Percentiles rank a stretch among this genome's conserved stretches.
These are phyloP conservation scores for Apocynum venetum DNA, from an alignment of 257 asterid species.

Conservation along the genomic window DNA sequence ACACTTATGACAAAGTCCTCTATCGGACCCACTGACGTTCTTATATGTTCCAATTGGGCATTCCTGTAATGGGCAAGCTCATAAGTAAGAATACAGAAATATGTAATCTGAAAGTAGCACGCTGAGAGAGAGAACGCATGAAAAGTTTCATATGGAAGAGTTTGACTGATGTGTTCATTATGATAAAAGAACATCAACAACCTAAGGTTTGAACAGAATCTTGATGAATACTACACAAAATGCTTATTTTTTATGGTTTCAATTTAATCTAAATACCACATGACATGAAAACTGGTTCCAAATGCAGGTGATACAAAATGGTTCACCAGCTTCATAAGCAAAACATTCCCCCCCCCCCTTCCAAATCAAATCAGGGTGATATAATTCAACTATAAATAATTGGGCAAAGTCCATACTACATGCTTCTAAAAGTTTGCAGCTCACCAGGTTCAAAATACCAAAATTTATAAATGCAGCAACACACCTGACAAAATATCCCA, in stretches of 20 bases:
- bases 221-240: neutral
- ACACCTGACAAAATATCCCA: constrained; percentile 82
- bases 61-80: constrained; percentile 50
- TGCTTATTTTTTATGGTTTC: neutral
- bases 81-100: constrained; percentile 10
- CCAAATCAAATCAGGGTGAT: neutral
- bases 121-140: neutral
- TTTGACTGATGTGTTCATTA: neutral
- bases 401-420: neutral
- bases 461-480: constrained; percentile 16
- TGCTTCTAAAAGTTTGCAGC: neutral
- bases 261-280: neutral
- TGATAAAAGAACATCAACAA: no score
- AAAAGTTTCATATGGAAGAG: neutral
- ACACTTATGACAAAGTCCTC: constrained; percentile 58
- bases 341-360: neutral
- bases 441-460: constrained; percentile 9
- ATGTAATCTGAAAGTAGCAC: neutral
- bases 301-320: neutral
- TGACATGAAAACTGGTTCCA: neutral
- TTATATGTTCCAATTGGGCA: constrained; percentile 90
- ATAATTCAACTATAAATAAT: neutral
- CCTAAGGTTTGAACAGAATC: neutral
- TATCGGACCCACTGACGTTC: constrained; percentile 67
- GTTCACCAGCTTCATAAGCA: neutral